Evolutionary conservation across 164 flowering plant species (phyloP), one percentile per base, ranked within the genome.

Genomic region (Liquidambar formosana): DNA sequence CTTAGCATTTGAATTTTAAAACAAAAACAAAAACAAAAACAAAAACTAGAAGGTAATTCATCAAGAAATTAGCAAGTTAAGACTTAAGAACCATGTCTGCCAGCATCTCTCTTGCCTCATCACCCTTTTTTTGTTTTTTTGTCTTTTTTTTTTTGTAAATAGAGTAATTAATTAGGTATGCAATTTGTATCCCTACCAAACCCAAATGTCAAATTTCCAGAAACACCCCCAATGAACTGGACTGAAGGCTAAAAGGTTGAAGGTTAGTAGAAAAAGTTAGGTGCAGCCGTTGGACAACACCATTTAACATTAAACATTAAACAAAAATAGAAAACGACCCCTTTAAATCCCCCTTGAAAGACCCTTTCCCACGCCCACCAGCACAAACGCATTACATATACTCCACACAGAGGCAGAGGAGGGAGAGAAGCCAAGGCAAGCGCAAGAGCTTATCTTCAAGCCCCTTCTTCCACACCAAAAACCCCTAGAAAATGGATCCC

Each of bases 401-500:
- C n/a, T n/a, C n/a, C n/a, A n/a, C n/a, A n/a, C n/a, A n/a, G n/a
- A n/a, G n/a, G n/a, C n/a, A n/a, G n/a, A n/a, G n/a, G 73, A 49
- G 59, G 41, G 38, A 25, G 43, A 49, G 57, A 41, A 47, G 48
- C 48, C 11, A 1, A 45, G 64, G 38, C 14, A 12, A 33, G 48
- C 11, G 19, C 43, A 15, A 19, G 41, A 47, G 58, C 66, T 49
- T 57, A 63, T 25, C 69, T 56, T 13, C 73, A 21, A 22, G 38
- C 38, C 23, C 38, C 14, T 53, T 58, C 27, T 44, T 21, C 59
- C 23, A 18, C 15, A 21, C 10, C 23, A 5, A 14, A 48, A 38
- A 65, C 33, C 28, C 46, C 13, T 27, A 41, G 5, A 19, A 44
- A 70, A 83, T 85, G 91, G 88, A 80, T 76, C 47, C 83, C 73